Conservation (phyloP, 2,329 filamentous ascomycete genomes). For the Aspergillus japonicus region DNA sequence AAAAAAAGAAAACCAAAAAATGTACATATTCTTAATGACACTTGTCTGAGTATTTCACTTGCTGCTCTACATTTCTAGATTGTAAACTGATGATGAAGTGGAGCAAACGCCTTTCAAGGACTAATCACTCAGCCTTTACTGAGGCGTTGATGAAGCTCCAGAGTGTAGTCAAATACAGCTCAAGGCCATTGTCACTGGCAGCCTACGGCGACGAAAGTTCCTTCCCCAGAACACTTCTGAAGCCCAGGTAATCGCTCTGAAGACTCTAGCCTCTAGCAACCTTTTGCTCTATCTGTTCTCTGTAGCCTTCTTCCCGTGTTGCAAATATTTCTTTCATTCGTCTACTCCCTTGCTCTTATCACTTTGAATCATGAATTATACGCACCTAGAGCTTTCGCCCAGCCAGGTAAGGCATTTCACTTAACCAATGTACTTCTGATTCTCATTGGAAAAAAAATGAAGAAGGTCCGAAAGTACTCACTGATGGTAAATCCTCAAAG, state of each 20-base stretch:
- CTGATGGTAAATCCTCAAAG: too few relatives aligned
- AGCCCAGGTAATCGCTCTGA: background rate
- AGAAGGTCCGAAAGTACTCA: background rate
- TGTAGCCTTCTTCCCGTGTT: background rate
- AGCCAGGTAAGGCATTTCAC: background rate
- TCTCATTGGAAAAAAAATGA: background rate
- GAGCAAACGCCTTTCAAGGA: background rate
- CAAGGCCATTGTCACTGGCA: background rate
- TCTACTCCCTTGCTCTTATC: background rate
- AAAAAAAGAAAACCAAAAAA: background rate
- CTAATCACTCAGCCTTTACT: background rate
- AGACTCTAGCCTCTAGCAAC: background rate
- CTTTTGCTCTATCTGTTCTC: background rate
- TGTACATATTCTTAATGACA: background rate
- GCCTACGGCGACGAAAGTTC: background rate
- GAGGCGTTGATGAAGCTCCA: background rate
- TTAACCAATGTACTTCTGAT: background rate
- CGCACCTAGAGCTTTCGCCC: background rate
- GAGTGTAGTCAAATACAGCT: too few relatives aligned
- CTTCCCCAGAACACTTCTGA: background rate
- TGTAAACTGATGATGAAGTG: background rate
- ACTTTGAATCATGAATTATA: background rate
- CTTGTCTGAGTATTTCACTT: background rate
- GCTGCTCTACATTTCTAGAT: background rate
- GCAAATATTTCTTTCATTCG: background rate